Percentiles rank a stretch among this genome's conserved stretches.
phyloP scores from a whole-genome alignment of 108 stramenopile genomes.

The Seminavis robusta region DNA sequence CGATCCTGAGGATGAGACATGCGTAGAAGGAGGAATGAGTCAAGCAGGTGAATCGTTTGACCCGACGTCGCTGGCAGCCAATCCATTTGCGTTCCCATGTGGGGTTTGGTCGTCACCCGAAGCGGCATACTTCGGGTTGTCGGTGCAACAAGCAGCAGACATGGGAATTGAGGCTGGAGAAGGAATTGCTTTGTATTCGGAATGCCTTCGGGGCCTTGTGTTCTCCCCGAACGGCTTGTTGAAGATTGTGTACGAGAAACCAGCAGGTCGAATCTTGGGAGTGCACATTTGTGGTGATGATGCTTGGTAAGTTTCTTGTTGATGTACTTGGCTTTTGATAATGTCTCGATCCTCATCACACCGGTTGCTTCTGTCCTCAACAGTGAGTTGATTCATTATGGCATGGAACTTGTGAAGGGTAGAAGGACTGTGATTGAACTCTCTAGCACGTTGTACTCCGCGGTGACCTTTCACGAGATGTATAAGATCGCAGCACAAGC shows the following conservation, averaged over 20 bases:
- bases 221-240: constrained; percentile 80
- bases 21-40: constrained; percentile 25
- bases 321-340: not conserved
- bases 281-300: constrained; percentile 86
- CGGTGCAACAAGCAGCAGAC: constrained; percentile 58
- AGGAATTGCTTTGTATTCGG: constrained; percentile 74
- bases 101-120: constrained; percentile 84
- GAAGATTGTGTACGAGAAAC: constrained; percentile 74
- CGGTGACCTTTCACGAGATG: constrained; percentile 85
- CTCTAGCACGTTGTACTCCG: constrained; percentile 52
- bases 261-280: constrained; percentile 63
- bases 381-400: constrained; percentile 83
- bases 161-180: constrained; percentile 69
- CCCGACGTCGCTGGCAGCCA: constrained; percentile 67
- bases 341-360: not conserved
- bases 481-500: constrained; percentile 64
- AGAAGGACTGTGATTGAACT: constrained; percentile 62
- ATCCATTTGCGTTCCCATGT: constrained; percentile 82
- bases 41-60: constrained; percentile 57
- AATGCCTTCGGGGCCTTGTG: constrained; percentile 78
- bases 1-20: constrained; percentile 21
- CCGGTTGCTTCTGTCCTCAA: no score
- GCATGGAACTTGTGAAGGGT: constrained; percentile 79
- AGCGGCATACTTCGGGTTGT: constrained; percentile 70
- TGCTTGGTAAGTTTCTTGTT: constrained; percentile 32